Base-by-base conservation (phyloP, 164 flowering plant species). In the Vitis labrusca region DNA sequence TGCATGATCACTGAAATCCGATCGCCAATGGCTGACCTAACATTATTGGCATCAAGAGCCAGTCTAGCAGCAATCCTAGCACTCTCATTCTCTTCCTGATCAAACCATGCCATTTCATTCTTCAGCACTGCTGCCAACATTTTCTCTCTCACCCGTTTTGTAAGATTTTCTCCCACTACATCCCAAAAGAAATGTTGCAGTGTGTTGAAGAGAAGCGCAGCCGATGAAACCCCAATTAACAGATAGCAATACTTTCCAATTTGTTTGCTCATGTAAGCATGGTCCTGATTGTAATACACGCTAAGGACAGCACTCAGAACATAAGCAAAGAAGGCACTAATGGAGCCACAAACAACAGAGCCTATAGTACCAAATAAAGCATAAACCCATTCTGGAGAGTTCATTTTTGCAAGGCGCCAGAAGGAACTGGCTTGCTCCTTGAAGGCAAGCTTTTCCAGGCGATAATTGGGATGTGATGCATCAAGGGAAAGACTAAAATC, bases 61-160 rank as follows among this genome's bases (percentile, higher is more conserved):
- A 95, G 78, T 78, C 99, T 75, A 10, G 97, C 94, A 15, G 99
- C 90, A 48, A 95, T 73, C 71, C 94, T 81, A 15, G 89, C 92
- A 75, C 98, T 93, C 83, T 88, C 94, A 60, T 95, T 91, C 81
- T 93, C 99, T 76, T 95, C 99, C 71, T 79, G 88, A 74, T 95
- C 99, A 70, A 93, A 95, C 99, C 99, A 95, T 19, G 93, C 96
- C 85, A 91, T 83, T 79, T 95, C 99, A 70, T 93, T 95, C 70
- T 86, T 86, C 71, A 95, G 74, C 48, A 95, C 93, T 1, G 98
- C 93, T 5, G 86, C 80, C 72, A 93, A 72, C 99, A 95, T 95
- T 74, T 88, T 90, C 79, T 93, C 97, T 69, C 99, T 80, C 57
- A 95, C 99, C 7, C 99, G 74, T 70, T 87, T 91, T 0, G 97